phyloP scores from a whole-genome alignment of 2,329 filamentous ascomycete genomes.

The Aureobasidium sp. region DNA sequence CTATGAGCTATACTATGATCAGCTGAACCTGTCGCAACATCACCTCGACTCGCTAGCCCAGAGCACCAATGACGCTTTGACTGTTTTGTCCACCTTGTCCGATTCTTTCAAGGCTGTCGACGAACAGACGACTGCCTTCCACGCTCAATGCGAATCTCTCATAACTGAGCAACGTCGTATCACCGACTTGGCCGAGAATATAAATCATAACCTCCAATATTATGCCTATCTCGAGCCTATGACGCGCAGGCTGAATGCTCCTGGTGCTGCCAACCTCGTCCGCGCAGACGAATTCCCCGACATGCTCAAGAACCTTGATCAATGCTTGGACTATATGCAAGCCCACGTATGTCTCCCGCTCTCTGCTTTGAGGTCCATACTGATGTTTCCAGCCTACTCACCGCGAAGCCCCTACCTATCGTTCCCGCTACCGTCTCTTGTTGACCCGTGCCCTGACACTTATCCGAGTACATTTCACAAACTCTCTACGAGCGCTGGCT shows the following conservation, averaged over 20 bases:
- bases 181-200: conserved; percentile 70
- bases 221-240: conserved; percentile 91
- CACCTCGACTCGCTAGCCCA: conserved; percentile 74
- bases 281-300: conserved; percentile 79
- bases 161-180: conserved; percentile 74
- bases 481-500: conserved; percentile 54
- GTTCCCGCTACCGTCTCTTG: conserved; percentile 77
- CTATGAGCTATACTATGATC: conserved; percentile 74
- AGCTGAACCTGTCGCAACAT: conserved; percentile 70
- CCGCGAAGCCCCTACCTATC: conserved; percentile 79
- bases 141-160: conserved; percentile 83
- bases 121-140: conserved; percentile 85
- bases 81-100: conserved; percentile 70
- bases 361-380: conserved; percentile 6
- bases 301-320: conserved; percentile 79
- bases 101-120: conserved; percentile 84
- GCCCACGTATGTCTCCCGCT: conserved; percentile 55
- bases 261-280: conserved; percentile 78
- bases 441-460: conserved; percentile 63
- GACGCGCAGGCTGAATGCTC: conserved; percentile 82
- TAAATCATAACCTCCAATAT: conserved; percentile 86
- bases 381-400: conserved; percentile 58
- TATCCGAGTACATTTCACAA: conserved; percentile 60
- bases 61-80: conserved; percentile 69
- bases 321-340: conserved; percentile 89